A percentile compares a stretch with the other conserved stretches of the same genome.
Conservation (phyloP, 805 yeast genomes). For the Sporopachydermia lactativora region DNA sequence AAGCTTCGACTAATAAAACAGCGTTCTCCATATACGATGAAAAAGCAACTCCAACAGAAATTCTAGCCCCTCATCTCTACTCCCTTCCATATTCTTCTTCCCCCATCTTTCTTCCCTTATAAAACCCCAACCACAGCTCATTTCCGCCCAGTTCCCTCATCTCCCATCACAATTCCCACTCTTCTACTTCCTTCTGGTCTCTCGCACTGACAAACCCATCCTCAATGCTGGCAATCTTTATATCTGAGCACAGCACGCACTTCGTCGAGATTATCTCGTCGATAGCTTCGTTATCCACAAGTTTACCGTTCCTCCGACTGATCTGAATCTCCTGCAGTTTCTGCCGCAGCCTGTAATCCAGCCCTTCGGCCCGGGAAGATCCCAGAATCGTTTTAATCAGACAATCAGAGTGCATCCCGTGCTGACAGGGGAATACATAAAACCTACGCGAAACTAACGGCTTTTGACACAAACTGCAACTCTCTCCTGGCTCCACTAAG, state of each 20-base stretch:
- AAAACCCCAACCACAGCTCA: no score
- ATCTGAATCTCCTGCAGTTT: slow-evolving; percentile 26
- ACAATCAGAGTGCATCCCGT: slow-evolving; percentile 83
- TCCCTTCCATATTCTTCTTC: no score
- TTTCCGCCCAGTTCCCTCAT: no score
- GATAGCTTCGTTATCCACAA: slow-evolving; percentile 20
- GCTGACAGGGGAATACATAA: slow-evolving; percentile 78
- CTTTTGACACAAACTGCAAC: slow-evolving; percentile 60
- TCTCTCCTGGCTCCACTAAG: slow-evolving; percentile 68
- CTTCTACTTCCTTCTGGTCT: slow-evolving; percentile 24
- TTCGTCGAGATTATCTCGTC: slow-evolving; percentile 46
- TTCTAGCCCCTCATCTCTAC: no score
- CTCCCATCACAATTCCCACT: slow-evolving; percentile 39
- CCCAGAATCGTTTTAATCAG: slow-evolving; percentile 44
- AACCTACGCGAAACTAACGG: slow-evolving; percentile 62
- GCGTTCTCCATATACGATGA: no score
- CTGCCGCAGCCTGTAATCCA: slow-evolving; percentile 34
- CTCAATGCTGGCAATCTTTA: slow-evolving; percentile 57
- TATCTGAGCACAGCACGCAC: slow-evolving; percentile 68
- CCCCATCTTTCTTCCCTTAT: no score
- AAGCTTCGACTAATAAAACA: no score
- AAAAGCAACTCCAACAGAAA: no score
- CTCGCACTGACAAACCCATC: slow-evolving; percentile 33
- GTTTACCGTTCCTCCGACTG: slow-evolving; percentile 18
- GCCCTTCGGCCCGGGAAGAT: slow-evolving; percentile 54